phyloP scores from a whole-genome alignment of 208 protist genomes.

The Acanthamoeba royreba region DNA sequence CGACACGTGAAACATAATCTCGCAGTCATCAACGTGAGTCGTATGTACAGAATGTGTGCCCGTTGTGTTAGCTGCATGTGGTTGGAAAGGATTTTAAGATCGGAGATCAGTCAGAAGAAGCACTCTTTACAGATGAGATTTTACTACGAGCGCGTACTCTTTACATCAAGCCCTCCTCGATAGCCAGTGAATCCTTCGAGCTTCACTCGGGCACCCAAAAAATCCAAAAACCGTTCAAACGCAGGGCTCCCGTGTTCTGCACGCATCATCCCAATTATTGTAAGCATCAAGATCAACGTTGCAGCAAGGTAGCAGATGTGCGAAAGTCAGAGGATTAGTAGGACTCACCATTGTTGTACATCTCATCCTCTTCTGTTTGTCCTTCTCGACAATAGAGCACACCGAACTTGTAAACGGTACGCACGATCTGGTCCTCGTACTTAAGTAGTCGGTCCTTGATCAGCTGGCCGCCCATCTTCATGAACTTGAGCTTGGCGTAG shows the following conservation, averaged over 20 bases:
- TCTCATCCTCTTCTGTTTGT: constrained; percentile 58
- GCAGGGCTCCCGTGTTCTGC: not conserved
- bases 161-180: constrained; percentile 66
- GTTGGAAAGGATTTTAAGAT: not conserved
- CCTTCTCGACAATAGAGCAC: constrained; percentile 69
- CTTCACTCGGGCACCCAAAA: constrained; percentile 63
- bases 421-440: constrained; percentile 47
- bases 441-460: constrained; percentile 42
- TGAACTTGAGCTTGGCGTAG: not conserved
- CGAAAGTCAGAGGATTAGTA: not conserved
- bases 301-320: not conserved
- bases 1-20: constrained; percentile 76
- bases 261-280: not conserved
- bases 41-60: constrained; percentile 63
- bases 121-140: not conserved
- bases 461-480: not conserved
- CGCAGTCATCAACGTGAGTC: constrained; percentile 52
- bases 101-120: not conserved
- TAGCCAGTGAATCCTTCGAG: constrained; percentile 68
- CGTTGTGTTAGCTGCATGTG: constrained; percentile 49
- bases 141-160: not conserved
- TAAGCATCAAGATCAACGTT: not conserved
- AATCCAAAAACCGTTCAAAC: constrained; percentile 66
- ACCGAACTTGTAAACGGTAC: constrained; percentile 65
- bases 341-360: constrained; percentile 62